Percentiles rank a stretch among this genome's conserved stretches.
Evolutionary conservation across 768 basidiomycete species (phyloP).

Genomic region (Hebeloma cylindrosporum): DNA sequence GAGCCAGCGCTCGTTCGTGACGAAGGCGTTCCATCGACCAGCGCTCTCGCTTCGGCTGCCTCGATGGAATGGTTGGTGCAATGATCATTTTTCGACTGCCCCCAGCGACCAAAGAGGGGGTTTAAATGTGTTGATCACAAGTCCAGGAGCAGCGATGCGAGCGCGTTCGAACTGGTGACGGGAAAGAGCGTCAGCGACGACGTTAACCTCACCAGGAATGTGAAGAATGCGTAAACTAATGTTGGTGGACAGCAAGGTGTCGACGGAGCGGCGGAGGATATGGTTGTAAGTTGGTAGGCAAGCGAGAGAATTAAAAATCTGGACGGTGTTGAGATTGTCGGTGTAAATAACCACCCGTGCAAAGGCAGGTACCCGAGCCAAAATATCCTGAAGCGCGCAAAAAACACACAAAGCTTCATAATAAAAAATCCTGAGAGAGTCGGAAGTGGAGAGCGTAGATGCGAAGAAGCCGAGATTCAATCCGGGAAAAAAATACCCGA

Average conservation of each 20-base stretch:
- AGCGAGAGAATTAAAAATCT: constrained; percentile 27
- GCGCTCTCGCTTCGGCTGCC: constrained; percentile 31
- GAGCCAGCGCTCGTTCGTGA: constrained; percentile 24
- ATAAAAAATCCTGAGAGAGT: too few species aligned
- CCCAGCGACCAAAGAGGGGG: constrained; percentile 26
- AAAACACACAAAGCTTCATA: constrained; percentile 10
- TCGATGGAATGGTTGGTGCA: constrained; percentile 8
- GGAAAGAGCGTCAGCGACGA: constrained; percentile 29
- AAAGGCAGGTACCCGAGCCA: background rate
- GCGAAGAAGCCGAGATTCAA: too few species aligned
- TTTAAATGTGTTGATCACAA: background rate
- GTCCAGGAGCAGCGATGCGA: background rate
- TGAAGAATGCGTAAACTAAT: constrained; percentile 25
- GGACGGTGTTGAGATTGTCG: constrained; percentile 29
- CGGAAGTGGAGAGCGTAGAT: too few species aligned
- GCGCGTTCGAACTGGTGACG: constrained; percentile 3
- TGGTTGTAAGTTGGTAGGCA: constrained; percentile 24
- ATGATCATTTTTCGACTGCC: constrained; percentile 26
- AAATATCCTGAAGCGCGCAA: background rate
- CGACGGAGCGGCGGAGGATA: constrained; percentile 24
- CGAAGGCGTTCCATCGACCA: constrained; percentile 36
- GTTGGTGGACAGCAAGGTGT: background rate
- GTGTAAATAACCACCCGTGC: constrained; percentile 23
- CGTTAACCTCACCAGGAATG: constrained; percentile 21
- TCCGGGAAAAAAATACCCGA: too few species aligned